phyloP scores from a whole-genome alignment of 257 asterid genomes.

The Scutellaria baicalensis region DNA sequence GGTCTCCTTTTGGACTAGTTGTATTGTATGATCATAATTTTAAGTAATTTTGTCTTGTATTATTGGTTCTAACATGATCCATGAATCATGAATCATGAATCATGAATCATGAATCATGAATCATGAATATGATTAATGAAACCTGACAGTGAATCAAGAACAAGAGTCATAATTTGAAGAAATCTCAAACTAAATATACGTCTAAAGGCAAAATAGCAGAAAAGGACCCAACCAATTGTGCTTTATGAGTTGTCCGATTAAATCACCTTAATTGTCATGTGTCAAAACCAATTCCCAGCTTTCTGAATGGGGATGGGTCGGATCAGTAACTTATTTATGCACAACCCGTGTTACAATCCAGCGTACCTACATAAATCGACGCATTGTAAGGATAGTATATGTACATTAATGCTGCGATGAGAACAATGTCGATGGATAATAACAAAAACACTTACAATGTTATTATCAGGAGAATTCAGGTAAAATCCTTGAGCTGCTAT shows the following conservation, averaged over 20 bases:
- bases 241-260: no score
- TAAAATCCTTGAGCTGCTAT: conserved; percentile 70
- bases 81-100: no score
- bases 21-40: no score
- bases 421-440: not conserved
- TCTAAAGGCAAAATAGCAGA: not conserved
- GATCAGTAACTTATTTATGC: conserved; percentile 19
- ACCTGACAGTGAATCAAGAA: not conserved
- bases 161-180: not conserved
- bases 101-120: no score
- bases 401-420: not conserved
- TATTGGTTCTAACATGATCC: no score
- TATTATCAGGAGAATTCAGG: conserved; percentile 49
- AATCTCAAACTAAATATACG: not conserved
- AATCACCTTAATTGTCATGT: conserved; percentile 8
- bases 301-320: not conserved
- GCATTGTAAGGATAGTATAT: not conserved
- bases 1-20: no score
- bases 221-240: not conserved
- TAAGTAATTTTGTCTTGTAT: no score
- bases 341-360: conserved; percentile 50
- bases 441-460: conserved; percentile 56
- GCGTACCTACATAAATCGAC: conserved; percentile 31
- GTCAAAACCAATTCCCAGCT: not conserved
- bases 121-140: no score